phyloP scores from a whole-genome alignment of 345 rosid species.

The Rhodamnia rubescens region DNA sequence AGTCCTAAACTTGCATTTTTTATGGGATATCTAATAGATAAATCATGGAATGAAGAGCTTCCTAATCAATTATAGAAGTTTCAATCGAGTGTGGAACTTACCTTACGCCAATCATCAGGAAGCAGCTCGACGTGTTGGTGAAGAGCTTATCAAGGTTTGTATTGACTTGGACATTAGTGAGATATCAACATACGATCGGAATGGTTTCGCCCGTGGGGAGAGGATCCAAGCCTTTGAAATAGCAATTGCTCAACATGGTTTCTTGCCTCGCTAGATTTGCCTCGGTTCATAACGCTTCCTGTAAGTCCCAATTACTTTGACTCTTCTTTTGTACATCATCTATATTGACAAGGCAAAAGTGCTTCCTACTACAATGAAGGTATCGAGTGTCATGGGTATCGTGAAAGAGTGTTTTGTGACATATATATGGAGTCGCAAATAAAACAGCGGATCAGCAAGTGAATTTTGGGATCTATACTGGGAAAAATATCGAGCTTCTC shows the following conservation, averaged over 20 bases:
- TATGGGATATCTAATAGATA: neutral
- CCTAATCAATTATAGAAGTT: neutral
- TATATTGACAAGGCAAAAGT: neutral
- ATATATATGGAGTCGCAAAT: neutral
- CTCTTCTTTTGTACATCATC: neutral
- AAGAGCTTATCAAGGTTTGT: constrained; percentile 67
- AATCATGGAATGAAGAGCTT: neutral
- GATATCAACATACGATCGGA: constrained; percentile 71
- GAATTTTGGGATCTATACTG: neutral
- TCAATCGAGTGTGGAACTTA: neutral
- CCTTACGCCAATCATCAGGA: constrained; percentile 35
- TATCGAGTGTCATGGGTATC: neutral
- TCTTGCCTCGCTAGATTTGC: constrained; percentile 40
- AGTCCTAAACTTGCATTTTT: constrained; percentile 8
- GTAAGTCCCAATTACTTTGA: neutral
- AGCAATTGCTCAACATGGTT: constrained; percentile 56
- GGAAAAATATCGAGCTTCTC: neutral
- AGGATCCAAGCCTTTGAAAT: constrained; percentile 77
- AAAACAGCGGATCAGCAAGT: neutral
- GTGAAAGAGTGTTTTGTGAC: neutral
- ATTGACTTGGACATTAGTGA: constrained; percentile 51
- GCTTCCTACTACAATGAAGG: neutral
- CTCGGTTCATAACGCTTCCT: neutral
- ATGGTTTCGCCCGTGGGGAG: constrained; percentile 65
- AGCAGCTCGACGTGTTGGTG: constrained; percentile 74